Evolutionary conservation across 768 basidiomycete genomes (phyloP).

Genomic region (Leucosporidium creatinivorum): DNA sequence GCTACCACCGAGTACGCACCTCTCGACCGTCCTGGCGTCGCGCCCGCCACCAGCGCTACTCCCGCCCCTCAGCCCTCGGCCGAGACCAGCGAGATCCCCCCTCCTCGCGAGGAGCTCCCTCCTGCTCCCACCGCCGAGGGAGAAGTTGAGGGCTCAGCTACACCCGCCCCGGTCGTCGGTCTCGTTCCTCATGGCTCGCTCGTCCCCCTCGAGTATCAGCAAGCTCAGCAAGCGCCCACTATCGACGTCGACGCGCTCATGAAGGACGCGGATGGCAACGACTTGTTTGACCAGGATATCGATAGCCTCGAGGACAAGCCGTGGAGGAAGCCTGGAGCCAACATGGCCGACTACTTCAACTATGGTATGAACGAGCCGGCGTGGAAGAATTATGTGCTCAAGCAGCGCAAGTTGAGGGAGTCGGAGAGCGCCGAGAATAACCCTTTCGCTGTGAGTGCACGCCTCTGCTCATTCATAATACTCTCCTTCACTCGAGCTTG

Average conservation of each 20-base stretch:
- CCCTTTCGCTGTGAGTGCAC: conserved; percentile 44
- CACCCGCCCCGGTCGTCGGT: conserved; percentile 29
- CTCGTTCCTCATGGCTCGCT: conserved; percentile 33
- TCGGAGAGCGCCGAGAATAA: conserved; percentile 71
- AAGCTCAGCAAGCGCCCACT: conserved; percentile 34
- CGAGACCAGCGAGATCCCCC: background rate
- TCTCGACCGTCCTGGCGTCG: conserved; percentile 49
- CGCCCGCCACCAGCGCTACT: conserved; percentile 49
- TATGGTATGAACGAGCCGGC: conserved; percentile 96
- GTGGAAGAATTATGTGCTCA: conserved; percentile 87
- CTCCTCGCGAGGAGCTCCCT: background rate
- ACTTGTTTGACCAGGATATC: conserved; percentile 39
- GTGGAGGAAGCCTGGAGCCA: conserved; percentile 85
- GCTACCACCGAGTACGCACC: conserved; percentile 27
- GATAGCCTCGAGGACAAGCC: conserved; percentile 39
- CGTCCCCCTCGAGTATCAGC: conserved; percentile 34
- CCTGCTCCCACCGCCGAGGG: background rate
- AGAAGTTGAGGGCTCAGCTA: conserved; percentile 9
- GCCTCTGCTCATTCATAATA: background rate
- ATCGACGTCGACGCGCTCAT: conserved; percentile 37
- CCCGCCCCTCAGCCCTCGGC: conserved; percentile 26
- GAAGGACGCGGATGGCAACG: conserved; percentile 27
- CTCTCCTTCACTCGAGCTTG: background rate
- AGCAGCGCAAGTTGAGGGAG: conserved; percentile 71
- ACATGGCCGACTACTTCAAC: conserved; percentile 97